Base-by-base conservation (phyloP, 2,329 filamentous ascomycete genomes). In the Stenocarpella maydis region DNA sequence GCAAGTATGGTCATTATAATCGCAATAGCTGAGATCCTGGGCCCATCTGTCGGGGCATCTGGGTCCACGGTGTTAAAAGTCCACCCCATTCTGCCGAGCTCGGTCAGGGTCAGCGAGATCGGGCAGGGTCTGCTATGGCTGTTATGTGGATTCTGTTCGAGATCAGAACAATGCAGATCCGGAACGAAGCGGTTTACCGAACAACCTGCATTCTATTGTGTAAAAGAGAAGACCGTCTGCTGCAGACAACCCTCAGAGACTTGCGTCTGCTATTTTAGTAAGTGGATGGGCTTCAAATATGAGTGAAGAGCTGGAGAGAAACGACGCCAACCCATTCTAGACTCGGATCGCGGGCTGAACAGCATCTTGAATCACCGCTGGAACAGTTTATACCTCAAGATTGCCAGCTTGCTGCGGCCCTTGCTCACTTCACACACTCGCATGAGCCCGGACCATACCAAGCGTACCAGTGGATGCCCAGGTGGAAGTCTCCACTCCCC, bases 31-130 rank as follows among this genome's bases (percentile, higher is more conserved):
- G 76, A 73, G 47, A 82, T 77, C n/a, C 72, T 71, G 9, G 76
- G 75, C 10, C 77, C 80, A 37, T 76, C 74, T n/a, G 77, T 80
- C n/a, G 77, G 76, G 19, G 76, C 77, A 69, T 77, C 73, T 52
- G 74, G 68, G 55, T 78, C 74, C 3, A 71, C 66, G 24, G 78
- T 77, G 72, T 81, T 81, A 74, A 76, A 78, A 9, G 78, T 79
- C 80, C 80, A 82, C 43, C 75, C 77, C 78, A 80, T 81, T 34
- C 31, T 66, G 64, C 50, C 37, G 43, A 21, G 19, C 15, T 34
- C n/a, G 58, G 58, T 47, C 55, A 47, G 21, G 26, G 15, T 45
- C 24, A 21, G 17, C n/a, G 24, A 45, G 55, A 45, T 55, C n/a
- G 41, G 19, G 37, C 55, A 31, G 39, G 37, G 41, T 61, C n/a